Percentiles rank a stretch among this genome's conserved stretches.
Evolutionary conservation across 2,329 filamentous ascomycete genomes (phyloP).

Genomic region (Diplodia mutila): DNA sequence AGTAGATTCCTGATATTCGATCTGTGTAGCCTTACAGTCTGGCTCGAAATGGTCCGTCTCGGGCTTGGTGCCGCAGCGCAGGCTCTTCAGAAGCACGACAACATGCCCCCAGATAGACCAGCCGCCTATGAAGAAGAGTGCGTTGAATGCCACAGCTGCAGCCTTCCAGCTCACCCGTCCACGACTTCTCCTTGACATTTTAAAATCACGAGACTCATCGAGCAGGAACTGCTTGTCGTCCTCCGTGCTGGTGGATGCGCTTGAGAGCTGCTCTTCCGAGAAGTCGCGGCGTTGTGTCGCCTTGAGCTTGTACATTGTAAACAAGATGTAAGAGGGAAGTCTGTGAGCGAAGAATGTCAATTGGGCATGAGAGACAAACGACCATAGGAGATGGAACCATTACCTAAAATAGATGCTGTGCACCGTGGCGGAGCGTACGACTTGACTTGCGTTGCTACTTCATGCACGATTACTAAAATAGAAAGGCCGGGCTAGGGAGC

Average conservation of each 20-base stretch:
- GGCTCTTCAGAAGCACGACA: conserved; percentile 1
- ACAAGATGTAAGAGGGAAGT: background rate
- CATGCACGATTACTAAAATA: background rate
- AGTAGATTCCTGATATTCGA: background rate
- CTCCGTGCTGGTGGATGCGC: background rate
- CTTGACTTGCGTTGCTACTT: background rate
- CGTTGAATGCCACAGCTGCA: background rate
- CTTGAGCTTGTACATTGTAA: conserved; percentile 2
- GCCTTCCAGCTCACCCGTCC: background rate
- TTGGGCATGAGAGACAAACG: too few species aligned
- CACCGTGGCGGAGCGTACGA: background rate
- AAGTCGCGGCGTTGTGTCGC: background rate
- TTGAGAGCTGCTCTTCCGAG: background rate
- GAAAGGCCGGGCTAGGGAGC: background rate
- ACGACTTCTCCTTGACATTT: background rate
- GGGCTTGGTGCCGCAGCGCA: background rate
- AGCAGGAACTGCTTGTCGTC: conserved; percentile 5
- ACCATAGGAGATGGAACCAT: background rate
- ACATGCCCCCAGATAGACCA: conserved; percentile 1
- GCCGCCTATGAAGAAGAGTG: background rate
- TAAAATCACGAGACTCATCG: background rate
- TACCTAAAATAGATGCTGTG: background rate
- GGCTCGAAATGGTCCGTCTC: background rate
- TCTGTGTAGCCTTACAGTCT: background rate
- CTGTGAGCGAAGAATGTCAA: too few species aligned